Base-by-base conservation (phyloP, 2,329 filamentous ascomycete genomes). In the Chalaropsis ovoidea region DNA sequence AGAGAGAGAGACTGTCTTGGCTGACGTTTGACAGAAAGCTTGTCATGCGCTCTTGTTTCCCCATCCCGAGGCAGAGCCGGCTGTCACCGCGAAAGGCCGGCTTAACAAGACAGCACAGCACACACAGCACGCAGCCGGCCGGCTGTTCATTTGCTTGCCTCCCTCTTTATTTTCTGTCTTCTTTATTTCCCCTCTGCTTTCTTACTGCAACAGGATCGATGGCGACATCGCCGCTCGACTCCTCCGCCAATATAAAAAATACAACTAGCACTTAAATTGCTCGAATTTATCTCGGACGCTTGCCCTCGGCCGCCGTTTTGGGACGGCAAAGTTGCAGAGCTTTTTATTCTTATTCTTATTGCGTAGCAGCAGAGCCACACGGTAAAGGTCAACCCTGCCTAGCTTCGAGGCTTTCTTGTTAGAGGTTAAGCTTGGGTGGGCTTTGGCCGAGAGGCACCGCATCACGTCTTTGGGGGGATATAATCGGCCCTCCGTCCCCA, bases 201-300 rank as follows among this genome's bases (percentile, higher is more conserved):
- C 35, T 39, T 39, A 39, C 35, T 39, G 35, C 35, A 6, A 6
- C 54, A 68, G 69, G 65, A 67, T 68, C 66, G 69, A 71, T 71
- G 69, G 70, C 70, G 70, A 71, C 70, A 71, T 71, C 70, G 69
- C 67, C 68, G 66, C 69, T 65, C 68, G 56, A 66, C 67, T 63
- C 62, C 56, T 66, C 43, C 43, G 13, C 43, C 24, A 19, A 7
- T 10, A 63, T 35, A 41, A 19, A 31, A 61, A 43, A 13, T 27
- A 39, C 27, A 22, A 27, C 17, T 10, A 31, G 54, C 15, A 35
- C 15, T 47, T 31, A 62, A 47, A 62, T 62, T 31, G 15, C 61
- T 39, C 54, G 13, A 58, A 35, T 58, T 58, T 58, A 58, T 58
- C 54, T 58, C 17, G 54, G 17, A 27, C n/a, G 39, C 27, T n/a